Percentiles rank a stretch among this genome's conserved stretches.
Conservation (phyloP, 768 basidiomycete genomes). For the Calocera cornea region DNA sequence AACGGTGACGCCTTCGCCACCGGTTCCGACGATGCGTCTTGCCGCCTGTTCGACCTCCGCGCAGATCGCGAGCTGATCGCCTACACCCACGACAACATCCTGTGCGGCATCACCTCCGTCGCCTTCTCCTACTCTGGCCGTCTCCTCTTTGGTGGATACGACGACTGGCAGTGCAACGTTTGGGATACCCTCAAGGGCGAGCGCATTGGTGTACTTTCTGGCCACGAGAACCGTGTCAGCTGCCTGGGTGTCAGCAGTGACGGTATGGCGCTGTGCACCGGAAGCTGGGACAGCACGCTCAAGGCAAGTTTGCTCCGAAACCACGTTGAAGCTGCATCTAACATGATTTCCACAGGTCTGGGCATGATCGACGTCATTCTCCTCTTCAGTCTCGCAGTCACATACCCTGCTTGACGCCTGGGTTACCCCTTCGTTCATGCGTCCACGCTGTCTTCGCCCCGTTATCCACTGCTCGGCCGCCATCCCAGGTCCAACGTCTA, state of each 20-base stretch:
- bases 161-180: constrained; percentile 99
- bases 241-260: constrained; percentile 92
- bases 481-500: too few species aligned
- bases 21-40: constrained; percentile 96
- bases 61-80: constrained; percentile 94
- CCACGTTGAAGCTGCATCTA: constrained; percentile 10
- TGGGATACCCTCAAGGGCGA: constrained; percentile 99
- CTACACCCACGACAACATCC: constrained; percentile 96
- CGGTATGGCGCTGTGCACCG: constrained; percentile 97
- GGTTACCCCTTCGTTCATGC: constrained; percentile 5
- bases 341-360: constrained; percentile 45
- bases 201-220: constrained; percentile 90
- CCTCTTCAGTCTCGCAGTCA: background rate
- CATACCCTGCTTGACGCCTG: background rate
- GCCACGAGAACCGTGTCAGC: constrained; percentile 95
- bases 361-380: constrained; percentile 38
- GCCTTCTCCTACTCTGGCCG: constrained; percentile 97
- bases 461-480: background rate
- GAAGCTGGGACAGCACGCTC: constrained; percentile 94
- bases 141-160: constrained; percentile 95
- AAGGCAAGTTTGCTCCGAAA: constrained; percentile 43
- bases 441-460: background rate
- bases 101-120: constrained; percentile 97
- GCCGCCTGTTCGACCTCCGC: constrained; percentile 93
- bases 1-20: constrained; percentile 99